These are phyloP conservation scores for Diplodia seriata DNA, from an alignment of 2,329 filamentous ascomycete species.

Conservation along the genomic window DNA sequence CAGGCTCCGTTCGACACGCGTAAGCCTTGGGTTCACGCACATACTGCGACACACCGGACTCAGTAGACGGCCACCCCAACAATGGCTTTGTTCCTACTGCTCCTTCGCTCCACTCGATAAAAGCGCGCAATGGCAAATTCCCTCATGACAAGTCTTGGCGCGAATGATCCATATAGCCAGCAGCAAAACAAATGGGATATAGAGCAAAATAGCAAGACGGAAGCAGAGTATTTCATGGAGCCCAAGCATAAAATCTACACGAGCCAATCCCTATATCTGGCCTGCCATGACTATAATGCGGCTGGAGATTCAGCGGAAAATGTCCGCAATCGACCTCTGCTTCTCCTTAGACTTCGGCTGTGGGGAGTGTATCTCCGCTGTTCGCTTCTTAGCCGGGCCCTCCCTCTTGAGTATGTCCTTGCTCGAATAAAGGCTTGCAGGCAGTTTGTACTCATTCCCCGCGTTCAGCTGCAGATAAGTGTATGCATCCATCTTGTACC, in stretches of 20 bases:
- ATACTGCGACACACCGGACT: no score
- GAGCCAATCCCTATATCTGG: not conserved
- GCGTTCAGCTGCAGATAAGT: conserved; percentile 53
- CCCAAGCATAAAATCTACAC: not conserved
- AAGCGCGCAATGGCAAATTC: not conserved
- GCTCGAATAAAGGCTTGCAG: conserved; percentile 54
- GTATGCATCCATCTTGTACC: conserved; percentile 76
- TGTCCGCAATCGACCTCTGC: conserved; percentile 6
- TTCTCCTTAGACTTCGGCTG: conserved; percentile 7
- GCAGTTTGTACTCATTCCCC: conserved; percentile 50
- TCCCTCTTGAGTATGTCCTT: conserved; percentile 41
- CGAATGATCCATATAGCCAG: not conserved
- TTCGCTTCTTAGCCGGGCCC: conserved; percentile 14
- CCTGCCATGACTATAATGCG: not conserved
- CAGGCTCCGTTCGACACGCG: no score
- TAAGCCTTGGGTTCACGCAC: no score
- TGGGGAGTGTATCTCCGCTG: conserved; percentile 10
- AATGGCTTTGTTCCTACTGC: no score
- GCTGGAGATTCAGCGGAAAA: conserved; percentile 5
- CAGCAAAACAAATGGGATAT: not conserved
- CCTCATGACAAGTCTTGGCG: not conserved
- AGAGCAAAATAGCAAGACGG: not conserved
- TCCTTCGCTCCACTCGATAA: no score
- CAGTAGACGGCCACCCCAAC: no score
- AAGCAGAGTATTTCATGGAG: not conserved